Evolutionary conservation across 495 filamentous ascomycete genomes (phyloP).

Genomic region (Podospora bellae-mahoneyi): DNA sequence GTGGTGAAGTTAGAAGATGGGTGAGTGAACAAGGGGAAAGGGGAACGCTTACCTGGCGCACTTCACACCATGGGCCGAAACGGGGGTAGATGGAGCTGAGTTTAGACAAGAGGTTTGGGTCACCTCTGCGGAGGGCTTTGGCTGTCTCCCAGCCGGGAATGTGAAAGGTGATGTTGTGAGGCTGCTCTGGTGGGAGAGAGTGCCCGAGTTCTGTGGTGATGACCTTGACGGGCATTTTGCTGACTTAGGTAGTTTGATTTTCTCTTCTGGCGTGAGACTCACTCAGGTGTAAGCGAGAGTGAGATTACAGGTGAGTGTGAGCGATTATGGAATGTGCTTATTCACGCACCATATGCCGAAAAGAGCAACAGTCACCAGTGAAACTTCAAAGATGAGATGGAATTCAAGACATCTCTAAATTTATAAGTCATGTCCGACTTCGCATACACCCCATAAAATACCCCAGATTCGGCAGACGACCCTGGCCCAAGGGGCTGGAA

Average conservation of each 20-base stretch:
- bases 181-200: slow-evolving; percentile 41
- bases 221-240: slow-evolving; percentile 32
- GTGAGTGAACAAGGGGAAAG: not conserved
- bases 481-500: slow-evolving; percentile 13
- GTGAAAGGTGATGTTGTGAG: slow-evolving; percentile 41
- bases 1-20: not conserved
- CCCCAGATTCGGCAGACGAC: not conserved
- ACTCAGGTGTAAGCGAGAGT: not conserved
- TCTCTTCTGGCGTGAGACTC: not conserved
- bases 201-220: slow-evolving; percentile 37
- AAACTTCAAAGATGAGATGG: not conserved
- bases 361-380: not conserved
- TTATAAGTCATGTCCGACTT: not conserved
- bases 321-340: not conserved
- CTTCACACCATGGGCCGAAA: slow-evolving; percentile 36
- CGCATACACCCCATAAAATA: not conserved
- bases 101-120: slow-evolving; percentile 25
- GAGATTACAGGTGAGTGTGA: not conserved
- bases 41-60: slow-evolving; percentile 21
- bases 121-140: slow-evolving; percentile 32
- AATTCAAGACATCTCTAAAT: not conserved
- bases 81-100: slow-evolving; percentile 44
- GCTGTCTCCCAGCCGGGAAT: slow-evolving; percentile 35
- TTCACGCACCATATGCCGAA: not conserved
- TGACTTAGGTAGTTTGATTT: not conserved